These are phyloP conservation scores for Globisporangium heterothallicum DNA, from an alignment of 352 stramenopile genomes.

Conservation along the genomic window DNA sequence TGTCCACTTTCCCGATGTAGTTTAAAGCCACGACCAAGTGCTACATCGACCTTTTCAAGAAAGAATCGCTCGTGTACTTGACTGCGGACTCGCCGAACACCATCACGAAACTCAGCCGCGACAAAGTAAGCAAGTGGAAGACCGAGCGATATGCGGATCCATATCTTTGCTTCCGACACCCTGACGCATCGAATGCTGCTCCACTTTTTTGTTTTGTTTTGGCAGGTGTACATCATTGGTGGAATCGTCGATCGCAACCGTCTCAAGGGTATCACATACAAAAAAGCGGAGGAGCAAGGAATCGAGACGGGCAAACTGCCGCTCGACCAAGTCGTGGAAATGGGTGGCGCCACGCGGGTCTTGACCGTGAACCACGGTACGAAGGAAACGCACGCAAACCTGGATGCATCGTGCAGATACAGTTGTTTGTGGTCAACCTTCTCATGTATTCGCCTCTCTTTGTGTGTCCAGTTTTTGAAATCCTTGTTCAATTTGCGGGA, in stretches of 20 bases:
- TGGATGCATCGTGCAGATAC: too few species aligned
- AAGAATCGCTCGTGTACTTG: slow-evolving; percentile 91
- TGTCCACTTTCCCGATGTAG: slow-evolving; percentile 23
- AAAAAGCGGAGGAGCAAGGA: slow-evolving; percentile 87
- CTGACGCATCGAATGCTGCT: too few species aligned
- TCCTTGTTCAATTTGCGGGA: slow-evolving; percentile 64
- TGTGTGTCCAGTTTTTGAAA: slow-evolving; percentile 66
- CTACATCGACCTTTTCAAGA: slow-evolving; percentile 76
- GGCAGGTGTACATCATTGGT: slow-evolving; percentile 93
- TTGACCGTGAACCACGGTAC: slow-evolving; percentile 87
- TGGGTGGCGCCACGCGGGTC: slow-evolving; percentile 67
- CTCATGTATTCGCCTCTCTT: not conserved
- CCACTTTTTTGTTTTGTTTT: not conserved
- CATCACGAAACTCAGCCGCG: slow-evolving; percentile 78
- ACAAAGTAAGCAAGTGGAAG: slow-evolving; percentile 42
- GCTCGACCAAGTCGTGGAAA: slow-evolving; percentile 79
- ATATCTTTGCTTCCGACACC: not conserved
- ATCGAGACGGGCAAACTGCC: slow-evolving; percentile 91
- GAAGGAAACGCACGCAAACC: slow-evolving; percentile 6
- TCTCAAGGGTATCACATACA: slow-evolving; percentile 90
- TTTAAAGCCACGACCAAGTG: slow-evolving; percentile 50
- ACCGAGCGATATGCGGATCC: not conserved
- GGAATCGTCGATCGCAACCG: slow-evolving; percentile 97
- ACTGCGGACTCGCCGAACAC: slow-evolving; percentile 92
- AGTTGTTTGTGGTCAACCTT: not conserved